Base-by-base conservation (phyloP, 331 rosid species). In the Dryas integrifolia region DNA sequence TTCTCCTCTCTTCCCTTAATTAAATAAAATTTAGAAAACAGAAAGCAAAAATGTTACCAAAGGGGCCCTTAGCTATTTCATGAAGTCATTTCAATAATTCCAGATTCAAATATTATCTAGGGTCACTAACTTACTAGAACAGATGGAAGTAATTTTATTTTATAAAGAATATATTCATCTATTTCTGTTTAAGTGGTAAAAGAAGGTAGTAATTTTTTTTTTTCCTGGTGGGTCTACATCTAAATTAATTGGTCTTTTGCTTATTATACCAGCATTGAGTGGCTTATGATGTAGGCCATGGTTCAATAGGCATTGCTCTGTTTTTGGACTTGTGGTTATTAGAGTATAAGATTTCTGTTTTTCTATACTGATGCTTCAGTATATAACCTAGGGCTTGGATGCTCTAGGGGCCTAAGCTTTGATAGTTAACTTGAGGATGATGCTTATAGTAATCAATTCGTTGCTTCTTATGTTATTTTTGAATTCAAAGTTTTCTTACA, bases 401-500 rank as follows among this genome's bases (percentile, higher is more conserved):
- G 7, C 4, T 10, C 2, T 39, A 60, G 40, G 11, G 9, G 21
- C 66, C 46, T 6, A 39, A 47, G 24, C 8, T 13, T 61, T 61
- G 66, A 63, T 41, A 14, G 8, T 40, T 71, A 24, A 53, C 7
- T 67, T 43, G 46, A 48, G 73, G 63, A 67, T 58, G 61, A 24
- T 79, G 65, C 49, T n/a, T 26, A 49, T 67, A 24, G 48, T 59
- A 48, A 14, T 61, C 55, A 6, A 30, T 53, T 62, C 60, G 64
- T 72, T 72, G 30, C 14, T 15, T 41, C 26, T 64, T n/a, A 6
- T 73, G 7, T 65, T 43, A 24, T 58, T 48, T 78, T 72, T 7
- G 5, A 61, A 61, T 26, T 8, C 74, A 76, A 81, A 72, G 24
- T 49, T 47, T 59, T 59, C 41, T 74, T 41, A 58, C 38, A 55